phyloP scores from a whole-genome alignment of 2,329 filamentous ascomycete species.

The Cytospora leucostoma region DNA sequence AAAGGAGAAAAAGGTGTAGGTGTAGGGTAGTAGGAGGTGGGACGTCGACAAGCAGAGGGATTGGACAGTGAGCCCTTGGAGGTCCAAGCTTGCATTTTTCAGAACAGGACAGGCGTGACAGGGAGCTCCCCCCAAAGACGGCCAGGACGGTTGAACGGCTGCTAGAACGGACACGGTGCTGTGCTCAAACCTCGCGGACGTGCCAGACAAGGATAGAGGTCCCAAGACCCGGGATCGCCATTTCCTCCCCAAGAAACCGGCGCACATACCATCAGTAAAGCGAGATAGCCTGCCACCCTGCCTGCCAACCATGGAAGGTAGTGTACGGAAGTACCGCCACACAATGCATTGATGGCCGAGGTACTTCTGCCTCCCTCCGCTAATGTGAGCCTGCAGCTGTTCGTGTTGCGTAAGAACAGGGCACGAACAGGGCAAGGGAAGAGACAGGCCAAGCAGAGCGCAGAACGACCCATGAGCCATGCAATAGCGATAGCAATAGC shows the following conservation, averaged over 20 bases:
- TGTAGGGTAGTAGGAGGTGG: constrained; percentile 26
- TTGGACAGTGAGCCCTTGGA: constrained; percentile 15
- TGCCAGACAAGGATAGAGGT: constrained; percentile 16
- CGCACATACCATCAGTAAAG: background rate
- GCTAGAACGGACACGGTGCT: constrained; percentile 22
- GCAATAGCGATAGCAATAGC: background rate
- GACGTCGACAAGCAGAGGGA: constrained; percentile 27
- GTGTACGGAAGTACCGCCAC: background rate
- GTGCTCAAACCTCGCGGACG: constrained; percentile 17
- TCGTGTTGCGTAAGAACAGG: constrained; percentile 15
- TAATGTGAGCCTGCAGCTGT: constrained; percentile 3
- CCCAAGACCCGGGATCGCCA: constrained; percentile 24
- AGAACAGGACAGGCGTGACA: background rate
- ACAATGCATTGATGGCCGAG: background rate
- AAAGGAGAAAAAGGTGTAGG: constrained; percentile 55
- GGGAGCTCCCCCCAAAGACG: constrained; percentile 2
- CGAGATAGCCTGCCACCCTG: background rate
- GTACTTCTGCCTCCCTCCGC: background rate
- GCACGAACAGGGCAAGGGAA: constrained; percentile 21
- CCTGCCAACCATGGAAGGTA: background rate
- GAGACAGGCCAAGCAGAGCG: constrained; percentile 20
- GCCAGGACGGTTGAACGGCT: constrained; percentile 10
- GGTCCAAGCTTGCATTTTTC: constrained; percentile 21
- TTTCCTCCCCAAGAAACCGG: constrained; percentile 10
- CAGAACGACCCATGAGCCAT: constrained; percentile 8